Percentiles rank a stretch among this genome's conserved stretches.
phyloP scores from a whole-genome alignment of 805 yeast genomes.

The Hanseniaspora jakobsenii region DNA sequence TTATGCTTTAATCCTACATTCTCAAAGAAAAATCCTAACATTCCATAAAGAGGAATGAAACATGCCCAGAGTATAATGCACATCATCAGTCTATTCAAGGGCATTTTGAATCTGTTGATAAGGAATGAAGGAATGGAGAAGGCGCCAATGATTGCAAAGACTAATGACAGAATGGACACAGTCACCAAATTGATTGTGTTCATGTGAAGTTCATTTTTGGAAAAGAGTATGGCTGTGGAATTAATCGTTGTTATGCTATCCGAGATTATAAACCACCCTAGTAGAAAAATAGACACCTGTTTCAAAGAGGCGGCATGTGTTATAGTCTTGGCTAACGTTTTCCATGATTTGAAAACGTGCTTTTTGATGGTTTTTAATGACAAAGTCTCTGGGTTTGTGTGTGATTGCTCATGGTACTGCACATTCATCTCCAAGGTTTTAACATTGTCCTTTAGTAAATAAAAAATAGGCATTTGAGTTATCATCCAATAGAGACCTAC shows the following conservation, averaged over 20 bases:
- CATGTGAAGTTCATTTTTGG: conserved; percentile 60
- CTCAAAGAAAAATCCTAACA: conserved; percentile 48
- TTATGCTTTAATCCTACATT: conserved; percentile 47
- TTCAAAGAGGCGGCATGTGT: conserved; percentile 46
- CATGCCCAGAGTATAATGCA: conserved; percentile 49
- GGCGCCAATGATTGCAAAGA: conserved; percentile 60
- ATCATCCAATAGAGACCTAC: conserved; percentile 72
- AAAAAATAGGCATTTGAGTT: conserved; percentile 51
- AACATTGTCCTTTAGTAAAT: conserved; percentile 30
- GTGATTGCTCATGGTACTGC: too few relatives aligned
- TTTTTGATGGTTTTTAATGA: conserved; percentile 18
- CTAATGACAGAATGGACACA: conserved; percentile 53
- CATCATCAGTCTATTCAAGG: conserved; percentile 40
- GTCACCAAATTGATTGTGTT: conserved; percentile 50
- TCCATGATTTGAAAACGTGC: conserved; percentile 51
- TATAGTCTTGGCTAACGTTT: conserved; percentile 42
- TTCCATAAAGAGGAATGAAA: conserved; percentile 60
- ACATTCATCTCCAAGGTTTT: not conserved
- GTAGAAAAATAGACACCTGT: conserved; percentile 53
- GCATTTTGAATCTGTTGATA: conserved; percentile 28
- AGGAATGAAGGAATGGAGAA: conserved; percentile 39
- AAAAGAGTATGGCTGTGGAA: conserved; percentile 66
- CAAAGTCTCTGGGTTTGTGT: too few relatives aligned
- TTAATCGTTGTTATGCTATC: conserved; percentile 70
- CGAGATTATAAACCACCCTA: conserved; percentile 67